A percentile compares a stretch with the other conserved stretches of the same genome.
These are phyloP conservation scores for Phylloporus sp. DNA, from an alignment of 1,284 basidiomycete genomes.

Conservation along the genomic window DNA sequence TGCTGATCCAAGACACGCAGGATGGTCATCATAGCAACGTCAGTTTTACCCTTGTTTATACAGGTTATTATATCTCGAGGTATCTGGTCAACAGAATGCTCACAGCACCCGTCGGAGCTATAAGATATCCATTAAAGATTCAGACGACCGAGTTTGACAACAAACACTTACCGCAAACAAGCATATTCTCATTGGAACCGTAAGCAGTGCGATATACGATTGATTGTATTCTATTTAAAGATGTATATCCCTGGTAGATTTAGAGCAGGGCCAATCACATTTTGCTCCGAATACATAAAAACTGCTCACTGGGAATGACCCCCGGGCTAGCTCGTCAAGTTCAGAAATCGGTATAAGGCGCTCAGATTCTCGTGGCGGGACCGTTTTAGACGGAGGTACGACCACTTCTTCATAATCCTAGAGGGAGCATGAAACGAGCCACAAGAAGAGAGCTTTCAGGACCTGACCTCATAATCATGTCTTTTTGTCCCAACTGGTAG, in stretches of 20 bases:
- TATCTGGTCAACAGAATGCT: slow-evolving; percentile 35
- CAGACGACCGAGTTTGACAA: slow-evolving; percentile 2
- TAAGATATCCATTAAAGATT: slow-evolving; percentile 12
- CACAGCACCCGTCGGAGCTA: slow-evolving; percentile 95
- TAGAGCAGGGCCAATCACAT: slow-evolving; percentile 2
- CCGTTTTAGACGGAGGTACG: slow-evolving; percentile 82
- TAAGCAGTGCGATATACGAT: slow-evolving; percentile 96
- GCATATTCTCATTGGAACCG: slow-evolving; percentile 93
- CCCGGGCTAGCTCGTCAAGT: slow-evolving; percentile 78
- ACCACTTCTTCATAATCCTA: slow-evolving; percentile 84
- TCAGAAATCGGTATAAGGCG: slow-evolving; percentile 75
- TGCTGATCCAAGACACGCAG: slow-evolving; percentile 87
- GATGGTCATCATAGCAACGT: slow-evolving; percentile 95
- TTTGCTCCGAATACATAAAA: neutral
- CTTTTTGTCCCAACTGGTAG: slow-evolving; percentile 87
- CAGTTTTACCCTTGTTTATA: slow-evolving; percentile 89
- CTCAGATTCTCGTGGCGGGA: slow-evolving; percentile 80
- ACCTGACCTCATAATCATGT: slow-evolving; percentile 62
- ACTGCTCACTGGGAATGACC: slow-evolving; percentile 83
- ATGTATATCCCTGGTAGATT: slow-evolving; percentile 73
- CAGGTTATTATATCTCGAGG: slow-evolving; percentile 14
- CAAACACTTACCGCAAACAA: slow-evolving; percentile 82
- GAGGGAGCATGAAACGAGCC: slow-evolving; percentile 6
- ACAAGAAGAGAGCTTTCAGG: neutral
- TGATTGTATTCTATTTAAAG: slow-evolving; percentile 94